Evolutionary conservation across 73 alveolate species (phyloP).

Genomic region (Symbiodinium natans): DNA sequence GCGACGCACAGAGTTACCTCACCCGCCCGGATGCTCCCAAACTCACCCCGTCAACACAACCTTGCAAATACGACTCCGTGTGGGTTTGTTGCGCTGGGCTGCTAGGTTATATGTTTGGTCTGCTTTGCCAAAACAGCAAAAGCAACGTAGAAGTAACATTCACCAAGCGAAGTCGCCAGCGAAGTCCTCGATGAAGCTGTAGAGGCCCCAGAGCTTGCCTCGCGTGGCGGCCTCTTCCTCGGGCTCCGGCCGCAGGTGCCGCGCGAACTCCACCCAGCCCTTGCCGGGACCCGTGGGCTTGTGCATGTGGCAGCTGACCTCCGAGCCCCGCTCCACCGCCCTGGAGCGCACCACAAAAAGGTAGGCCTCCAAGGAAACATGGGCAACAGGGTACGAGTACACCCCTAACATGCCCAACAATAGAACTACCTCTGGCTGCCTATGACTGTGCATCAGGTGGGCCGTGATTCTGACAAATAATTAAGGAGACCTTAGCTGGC

Average conservation of each 20-base stretch:
- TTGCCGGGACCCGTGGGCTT: conserved; percentile 2
- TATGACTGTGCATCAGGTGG: too few relatives aligned
- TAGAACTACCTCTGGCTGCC: too few relatives aligned
- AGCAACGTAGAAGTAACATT: too few relatives aligned
- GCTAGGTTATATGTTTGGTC: too few relatives aligned
- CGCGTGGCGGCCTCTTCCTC: not conserved
- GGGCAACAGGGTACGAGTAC: too few relatives aligned
- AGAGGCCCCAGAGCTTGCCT: conserved; percentile 33
- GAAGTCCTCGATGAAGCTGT: conserved; percentile 88
- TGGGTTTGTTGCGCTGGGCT: too few relatives aligned
- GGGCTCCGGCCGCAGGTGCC: conserved; percentile 82
- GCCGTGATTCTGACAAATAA: too few relatives aligned
- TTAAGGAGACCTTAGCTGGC: too few relatives aligned
- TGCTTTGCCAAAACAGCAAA: too few relatives aligned
- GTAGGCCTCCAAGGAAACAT: not conserved
- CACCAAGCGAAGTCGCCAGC: not conserved
- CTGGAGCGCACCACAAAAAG: conserved; percentile 49
- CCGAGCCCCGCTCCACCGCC: conserved; percentile 53
- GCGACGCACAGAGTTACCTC: conserved; percentile 46
- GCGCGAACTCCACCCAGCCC: conserved; percentile 82
- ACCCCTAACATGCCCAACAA: too few relatives aligned
- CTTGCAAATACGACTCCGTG: not conserved
- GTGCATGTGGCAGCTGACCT: conserved; percentile 45
- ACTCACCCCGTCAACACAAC: not conserved
- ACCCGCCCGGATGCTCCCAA: too few relatives aligned